A percentile compares a stretch with the other conserved stretches of the same genome.
Evolutionary conservation across 169 alveolate species (phyloP).

Genomic region (Plasmodium adleri): DNA sequence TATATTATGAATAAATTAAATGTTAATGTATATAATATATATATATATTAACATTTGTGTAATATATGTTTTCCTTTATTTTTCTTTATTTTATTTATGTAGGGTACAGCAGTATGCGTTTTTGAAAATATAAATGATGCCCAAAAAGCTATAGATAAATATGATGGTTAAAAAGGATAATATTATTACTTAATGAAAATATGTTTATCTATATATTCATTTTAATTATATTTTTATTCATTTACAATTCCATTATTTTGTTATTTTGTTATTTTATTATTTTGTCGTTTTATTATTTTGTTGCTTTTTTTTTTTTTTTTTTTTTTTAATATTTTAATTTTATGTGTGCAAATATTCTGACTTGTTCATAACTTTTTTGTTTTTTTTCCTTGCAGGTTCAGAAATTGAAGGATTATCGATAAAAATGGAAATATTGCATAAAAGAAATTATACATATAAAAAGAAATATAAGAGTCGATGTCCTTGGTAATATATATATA

Average conservation of each 20-base stretch:
- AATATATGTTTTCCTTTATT: neutral
- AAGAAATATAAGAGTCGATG: conserved; percentile 66
- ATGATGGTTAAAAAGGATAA: conserved; percentile 38
- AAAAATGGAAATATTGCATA: conserved; percentile 70
- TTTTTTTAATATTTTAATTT: neutral
- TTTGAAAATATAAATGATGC: conserved; percentile 73
- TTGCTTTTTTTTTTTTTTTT: neutral
- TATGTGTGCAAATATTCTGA: conserved; percentile 19
- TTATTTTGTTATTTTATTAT: too few relatives aligned
- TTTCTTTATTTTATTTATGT: neutral
- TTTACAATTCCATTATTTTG: too few relatives aligned
- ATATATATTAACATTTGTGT: neutral
- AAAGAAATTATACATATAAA: conserved; percentile 43
- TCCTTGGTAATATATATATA: conserved; percentile 38
- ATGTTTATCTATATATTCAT: too few relatives aligned
- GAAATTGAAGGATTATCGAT: conserved; percentile 61
- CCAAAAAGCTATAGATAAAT: conserved; percentile 73
- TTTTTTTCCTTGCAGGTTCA: conserved; percentile 36
- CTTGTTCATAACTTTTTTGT: conserved; percentile 12
- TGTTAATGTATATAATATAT: neutral
- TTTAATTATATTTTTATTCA: too few relatives aligned
- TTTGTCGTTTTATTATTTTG: neutral
- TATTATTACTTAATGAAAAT: too few relatives aligned
- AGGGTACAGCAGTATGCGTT: conserved; percentile 76
- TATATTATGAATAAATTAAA: neutral